Base-by-base conservation (phyloP, 768 basidiomycete genomes). In the Tricholoma hemisulphureum region DNA sequence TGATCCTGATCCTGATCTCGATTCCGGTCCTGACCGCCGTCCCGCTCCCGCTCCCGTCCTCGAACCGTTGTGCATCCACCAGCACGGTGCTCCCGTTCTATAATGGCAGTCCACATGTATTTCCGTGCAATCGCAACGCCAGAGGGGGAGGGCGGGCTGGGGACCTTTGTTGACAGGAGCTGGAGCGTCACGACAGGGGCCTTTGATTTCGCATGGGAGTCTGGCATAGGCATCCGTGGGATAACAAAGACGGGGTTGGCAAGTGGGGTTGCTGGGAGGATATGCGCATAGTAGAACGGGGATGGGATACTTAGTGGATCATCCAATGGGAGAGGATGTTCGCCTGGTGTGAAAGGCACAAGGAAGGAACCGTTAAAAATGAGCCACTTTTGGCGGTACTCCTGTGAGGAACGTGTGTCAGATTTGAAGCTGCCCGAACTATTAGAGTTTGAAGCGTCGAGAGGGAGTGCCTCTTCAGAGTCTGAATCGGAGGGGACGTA, bases 241-340 rank as follows among this genome's bases (percentile, higher is more conserved):
- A 79, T 74, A 14, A 65, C 54, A 60, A 75, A 77, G 2, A 67
- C 67, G 16, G 74, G 75, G 58, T 79, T 77, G 23, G 71, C 67
- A 62, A 61, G 69, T 50, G 61, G 69, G 60, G 52, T 39, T 1
- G 53, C 55, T 13, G 71, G 77, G 56, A 84, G 73, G 67, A 92
- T 82, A 65, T 92, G 89, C 14, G 79, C 70, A 69, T 88, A 92
- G 73, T 91, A 93, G 60, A 86, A 83, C 1, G 91, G 91, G 0
- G 89, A 85, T 0, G 89, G 89, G 8, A 93, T 78, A 51, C 75
- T 78, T 18, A 91, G 78, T 1, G 86, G 77, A 52, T 85, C 80
- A 13, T 73, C 66, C 18, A 89, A 66, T 2, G 85, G 82, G 4
- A 86, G 72, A 3, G 84, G 69, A n/a, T n/a, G 16, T 3, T 77